phyloP scores from a whole-genome alignment of 345 rosid species.

The Populus alba region DNA sequence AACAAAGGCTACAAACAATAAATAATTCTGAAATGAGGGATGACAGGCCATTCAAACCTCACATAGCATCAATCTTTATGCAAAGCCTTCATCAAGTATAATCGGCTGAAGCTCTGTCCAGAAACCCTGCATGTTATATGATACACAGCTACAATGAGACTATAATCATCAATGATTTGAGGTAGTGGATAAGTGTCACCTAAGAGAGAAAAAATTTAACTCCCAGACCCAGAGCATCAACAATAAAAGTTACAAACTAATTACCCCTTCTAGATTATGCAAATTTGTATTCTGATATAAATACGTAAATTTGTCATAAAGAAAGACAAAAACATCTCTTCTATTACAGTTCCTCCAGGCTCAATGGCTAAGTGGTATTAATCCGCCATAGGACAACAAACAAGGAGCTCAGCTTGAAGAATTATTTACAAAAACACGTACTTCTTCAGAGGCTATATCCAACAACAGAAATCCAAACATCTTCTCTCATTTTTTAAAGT shows the following conservation, averaged over 20 bases:
- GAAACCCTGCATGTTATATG: slow-evolving; percentile 62
- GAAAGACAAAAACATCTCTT: neutral
- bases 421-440: neutral
- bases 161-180: neutral
- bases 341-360: neutral
- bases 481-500: neutral
- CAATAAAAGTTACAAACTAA: no score
- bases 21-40: neutral
- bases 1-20: neutral
- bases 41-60: neutral
- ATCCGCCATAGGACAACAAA: neutral
- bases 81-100: slow-evolving; percentile 79
- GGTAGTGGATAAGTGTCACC: neutral
- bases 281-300: neutral
- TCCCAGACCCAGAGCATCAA: neutral
- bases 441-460: neutral
- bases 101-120: slow-evolving; percentile 87
- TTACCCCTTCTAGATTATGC: neutral
- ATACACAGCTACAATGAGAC: neutral
- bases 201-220: neutral
- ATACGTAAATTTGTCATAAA: neutral
- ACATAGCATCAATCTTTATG: slow-evolving; percentile 52
- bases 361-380: neutral
- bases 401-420: neutral
- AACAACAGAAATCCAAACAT: neutral